Conservation (phyloP, 176 grass and related monocot genomes). For the Cenchrus americanus region DNA sequence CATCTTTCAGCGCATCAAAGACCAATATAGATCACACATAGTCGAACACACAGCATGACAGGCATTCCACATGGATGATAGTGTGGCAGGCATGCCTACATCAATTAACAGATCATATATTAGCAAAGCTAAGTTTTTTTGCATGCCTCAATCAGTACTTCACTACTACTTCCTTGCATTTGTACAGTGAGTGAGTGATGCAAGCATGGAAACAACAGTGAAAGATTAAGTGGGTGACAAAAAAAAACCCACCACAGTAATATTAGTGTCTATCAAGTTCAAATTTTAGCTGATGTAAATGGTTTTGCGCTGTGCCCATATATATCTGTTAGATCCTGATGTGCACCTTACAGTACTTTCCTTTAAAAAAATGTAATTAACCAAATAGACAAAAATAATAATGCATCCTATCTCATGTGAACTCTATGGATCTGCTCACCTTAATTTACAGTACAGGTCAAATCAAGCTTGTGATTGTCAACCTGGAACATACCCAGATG, state of each 20-base stretch:
- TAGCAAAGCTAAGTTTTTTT: too few relatives aligned
- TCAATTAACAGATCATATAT: not conserved
- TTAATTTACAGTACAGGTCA: slow-evolving; percentile 2
- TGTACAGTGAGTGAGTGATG: not conserved
- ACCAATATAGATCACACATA: not conserved
- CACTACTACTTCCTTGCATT: not conserved
- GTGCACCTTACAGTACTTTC: not conserved
- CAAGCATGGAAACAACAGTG: not conserved
- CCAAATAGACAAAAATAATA: not conserved
- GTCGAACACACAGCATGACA: not conserved
- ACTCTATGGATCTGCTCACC: not conserved
- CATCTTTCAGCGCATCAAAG: not conserved
- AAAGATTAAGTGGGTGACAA: not conserved
- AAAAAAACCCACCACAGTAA: not conserved
- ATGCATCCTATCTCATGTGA: not conserved
- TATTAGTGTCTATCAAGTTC: slow-evolving; percentile 24
- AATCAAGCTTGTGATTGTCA: not conserved
- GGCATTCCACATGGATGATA: not conserved
- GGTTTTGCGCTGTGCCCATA: not conserved
- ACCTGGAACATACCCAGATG: not conserved
- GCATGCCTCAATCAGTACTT: slow-evolving; percentile 1
- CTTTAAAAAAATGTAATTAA: not conserved
- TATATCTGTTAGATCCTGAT: not conserved
- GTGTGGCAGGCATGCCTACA: slow-evolving; percentile 1
- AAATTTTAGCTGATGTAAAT: slow-evolving; percentile 23